Conservation (phyloP, 2,329 filamentous ascomycete genomes). For the Aspergillus hiratsukae region DNA sequence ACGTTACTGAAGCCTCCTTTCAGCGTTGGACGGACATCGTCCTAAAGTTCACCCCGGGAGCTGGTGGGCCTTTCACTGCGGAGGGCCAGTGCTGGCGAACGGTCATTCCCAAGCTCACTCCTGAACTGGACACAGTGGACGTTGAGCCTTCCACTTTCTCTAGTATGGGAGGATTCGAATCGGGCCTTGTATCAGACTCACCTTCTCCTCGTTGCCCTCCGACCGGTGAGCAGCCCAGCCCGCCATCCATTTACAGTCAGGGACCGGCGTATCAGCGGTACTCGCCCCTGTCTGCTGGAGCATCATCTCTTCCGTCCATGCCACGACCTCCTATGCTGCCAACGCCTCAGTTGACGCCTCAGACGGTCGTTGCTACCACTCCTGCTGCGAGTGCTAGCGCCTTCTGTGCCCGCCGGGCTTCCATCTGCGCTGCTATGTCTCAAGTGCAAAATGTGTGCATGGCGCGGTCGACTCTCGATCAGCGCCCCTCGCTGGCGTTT, state of each 20-base stretch:
- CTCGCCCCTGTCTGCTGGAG: slow-evolving; percentile 48
- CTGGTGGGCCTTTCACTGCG: slow-evolving; percentile 34
- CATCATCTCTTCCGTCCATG: slow-evolving; percentile 52
- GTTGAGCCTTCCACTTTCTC: slow-evolving; percentile 30
- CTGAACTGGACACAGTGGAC: slow-evolving; percentile 51
- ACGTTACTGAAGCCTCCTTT: slow-evolving; percentile 84
- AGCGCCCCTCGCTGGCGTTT: slow-evolving; percentile 38
- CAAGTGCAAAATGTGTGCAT: slow-evolving; percentile 52
- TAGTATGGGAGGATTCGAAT: slow-evolving; percentile 23
- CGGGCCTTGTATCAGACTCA: slow-evolving; percentile 21
- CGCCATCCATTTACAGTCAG: slow-evolving; percentile 22
- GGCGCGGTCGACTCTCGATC: slow-evolving; percentile 54
- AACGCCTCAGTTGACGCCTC: slow-evolving; percentile 60
- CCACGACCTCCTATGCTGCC: slow-evolving; percentile 54
- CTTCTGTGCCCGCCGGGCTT: slow-evolving; percentile 48
- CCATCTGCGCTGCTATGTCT: slow-evolving; percentile 57
- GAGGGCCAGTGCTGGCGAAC: slow-evolving; percentile 40
- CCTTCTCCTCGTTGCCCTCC: slow-evolving; percentile 26
- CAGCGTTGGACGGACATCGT: slow-evolving; percentile 93
- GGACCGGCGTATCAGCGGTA: slow-evolving; percentile 26
- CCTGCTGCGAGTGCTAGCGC: slow-evolving; percentile 57
- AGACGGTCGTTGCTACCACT: slow-evolving; percentile 50
- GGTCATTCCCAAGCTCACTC: slow-evolving; percentile 53
- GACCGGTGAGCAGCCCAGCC: slow-evolving; percentile 19
- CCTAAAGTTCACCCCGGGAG: slow-evolving; percentile 69